phyloP scores from a whole-genome alignment of 1,284 basidiomycete species.

The Golubevia pallescens region DNA sequence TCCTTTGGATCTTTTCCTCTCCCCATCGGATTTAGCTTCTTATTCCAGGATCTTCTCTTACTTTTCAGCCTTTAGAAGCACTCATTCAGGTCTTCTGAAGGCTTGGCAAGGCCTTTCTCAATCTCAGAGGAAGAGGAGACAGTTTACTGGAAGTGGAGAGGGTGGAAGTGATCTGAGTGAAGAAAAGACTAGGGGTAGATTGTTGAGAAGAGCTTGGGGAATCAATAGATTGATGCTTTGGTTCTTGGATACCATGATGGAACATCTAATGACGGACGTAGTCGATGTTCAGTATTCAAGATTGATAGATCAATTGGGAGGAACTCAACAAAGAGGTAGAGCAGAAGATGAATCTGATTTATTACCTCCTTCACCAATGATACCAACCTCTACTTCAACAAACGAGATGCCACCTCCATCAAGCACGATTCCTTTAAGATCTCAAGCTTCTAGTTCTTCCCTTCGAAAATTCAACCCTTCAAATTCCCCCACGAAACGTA shows the following conservation, averaged over 20 bases:
- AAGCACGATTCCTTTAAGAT: background rate
- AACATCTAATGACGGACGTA: slow-evolving; percentile 87
- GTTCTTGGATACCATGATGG: slow-evolving; percentile 80
- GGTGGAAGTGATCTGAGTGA: slow-evolving; percentile 76
- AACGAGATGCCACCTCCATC: background rate
- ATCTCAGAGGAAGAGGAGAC: slow-evolving; percentile 77
- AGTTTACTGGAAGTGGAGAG: slow-evolving; percentile 84
- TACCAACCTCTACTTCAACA: background rate
- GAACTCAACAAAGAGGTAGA: slow-evolving; percentile 3
- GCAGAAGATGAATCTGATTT: slow-evolving; percentile 5
- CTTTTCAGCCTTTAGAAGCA: slow-evolving; percentile 80
- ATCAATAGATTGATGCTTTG: slow-evolving; percentile 84
- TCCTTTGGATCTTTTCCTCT: slow-evolving; percentile 87
- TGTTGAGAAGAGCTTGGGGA: slow-evolving; percentile 82
- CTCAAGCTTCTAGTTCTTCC: background rate
- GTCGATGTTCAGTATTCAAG: slow-evolving; percentile 80
- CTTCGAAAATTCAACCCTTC: background rate
- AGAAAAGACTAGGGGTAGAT: slow-evolving; percentile 67
- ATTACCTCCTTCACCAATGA: background rate
- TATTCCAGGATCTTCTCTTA: slow-evolving; percentile 83
- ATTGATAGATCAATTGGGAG: slow-evolving; percentile 71
- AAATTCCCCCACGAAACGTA: background rate
- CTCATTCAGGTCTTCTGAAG: slow-evolving; percentile 77
- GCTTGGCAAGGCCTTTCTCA: slow-evolving; percentile 84
- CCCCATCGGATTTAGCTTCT: slow-evolving; percentile 74